Evolutionary conservation across 345 rosid species (phyloP).

Genomic region (Litchi chinensis): DNA sequence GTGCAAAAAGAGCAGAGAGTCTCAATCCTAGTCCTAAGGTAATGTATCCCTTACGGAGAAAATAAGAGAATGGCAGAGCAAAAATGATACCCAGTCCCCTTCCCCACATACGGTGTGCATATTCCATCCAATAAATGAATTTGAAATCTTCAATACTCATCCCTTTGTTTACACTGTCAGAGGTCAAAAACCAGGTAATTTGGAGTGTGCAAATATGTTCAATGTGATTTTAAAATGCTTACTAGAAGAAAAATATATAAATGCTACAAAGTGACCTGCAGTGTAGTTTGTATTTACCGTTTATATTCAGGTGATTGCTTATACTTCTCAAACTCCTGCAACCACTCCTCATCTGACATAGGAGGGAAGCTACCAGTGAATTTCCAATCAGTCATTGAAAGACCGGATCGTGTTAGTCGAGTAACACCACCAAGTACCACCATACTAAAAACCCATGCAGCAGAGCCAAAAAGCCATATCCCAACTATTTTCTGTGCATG

Average conservation of each 20-base stretch:
- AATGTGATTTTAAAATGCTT: conserved; percentile 6
- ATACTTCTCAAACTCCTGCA: conserved; percentile 78
- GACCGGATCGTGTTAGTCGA: conserved; percentile 84
- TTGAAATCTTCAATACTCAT: conserved; percentile 91
- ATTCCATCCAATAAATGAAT: conserved; percentile 98
- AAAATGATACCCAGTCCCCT: conserved; percentile 94
- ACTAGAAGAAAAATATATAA: conserved; percentile 4
- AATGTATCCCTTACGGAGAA: conserved; percentile 84
- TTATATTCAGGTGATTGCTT: conserved; percentile 85
- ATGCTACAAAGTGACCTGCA: not conserved
- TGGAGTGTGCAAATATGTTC: not conserved
- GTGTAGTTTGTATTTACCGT: conserved; percentile 40
- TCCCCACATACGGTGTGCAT: conserved; percentile 97
- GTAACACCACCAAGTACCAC: conserved; percentile 87
- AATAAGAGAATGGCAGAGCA: conserved; percentile 92
- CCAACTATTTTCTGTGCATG: conserved; percentile 89
- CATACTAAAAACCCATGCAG: conserved; percentile 95
- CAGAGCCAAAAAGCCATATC: conserved; percentile 89
- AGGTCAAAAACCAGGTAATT: conserved; percentile 10
- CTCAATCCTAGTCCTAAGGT: conserved; percentile 72
- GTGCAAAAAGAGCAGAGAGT: conserved; percentile 82
- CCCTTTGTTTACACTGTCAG: conserved; percentile 81
- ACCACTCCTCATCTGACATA: conserved; percentile 79
- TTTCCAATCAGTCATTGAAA: conserved; percentile 98
- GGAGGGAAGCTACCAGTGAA: conserved; percentile 85